Conservation (phyloP, 768 basidiomycete species). For the Phallus indusiatus region DNA sequence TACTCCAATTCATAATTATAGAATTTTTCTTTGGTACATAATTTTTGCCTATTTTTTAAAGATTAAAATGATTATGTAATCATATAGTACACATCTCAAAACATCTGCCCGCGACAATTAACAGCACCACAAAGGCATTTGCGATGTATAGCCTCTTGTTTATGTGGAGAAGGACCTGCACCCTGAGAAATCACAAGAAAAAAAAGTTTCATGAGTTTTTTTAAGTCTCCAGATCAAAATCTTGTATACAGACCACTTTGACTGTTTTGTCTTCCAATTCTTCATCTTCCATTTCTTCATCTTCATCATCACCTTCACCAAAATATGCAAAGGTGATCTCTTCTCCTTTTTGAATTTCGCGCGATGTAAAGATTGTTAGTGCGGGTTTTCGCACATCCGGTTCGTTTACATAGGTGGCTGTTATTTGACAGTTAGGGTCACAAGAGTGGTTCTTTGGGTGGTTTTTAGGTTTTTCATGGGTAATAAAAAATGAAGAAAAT, state of each 20-base stretch:
- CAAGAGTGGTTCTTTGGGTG: slow-evolving; percentile 76
- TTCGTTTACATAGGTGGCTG: slow-evolving; percentile 74
- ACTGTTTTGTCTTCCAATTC: slow-evolving; percentile 1
- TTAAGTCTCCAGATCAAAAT: background rate
- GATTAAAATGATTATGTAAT: too few species aligned
- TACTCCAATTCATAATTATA: too few species aligned
- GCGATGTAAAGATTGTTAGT: slow-evolving; percentile 53
- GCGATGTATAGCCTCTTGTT: slow-evolving; percentile 4
- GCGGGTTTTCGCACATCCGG: slow-evolving; percentile 60
- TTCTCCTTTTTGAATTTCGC: slow-evolving; percentile 54
- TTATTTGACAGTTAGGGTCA: slow-evolving; percentile 70
- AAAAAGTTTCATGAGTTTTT: background rate
- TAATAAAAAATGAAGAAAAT: slow-evolving; percentile 16
- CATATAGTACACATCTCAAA: background rate
- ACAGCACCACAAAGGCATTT: slow-evolving; percentile 10
- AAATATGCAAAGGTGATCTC: slow-evolving; percentile 74
- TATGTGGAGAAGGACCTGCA: background rate
- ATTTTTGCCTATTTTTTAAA: too few species aligned
- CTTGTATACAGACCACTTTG: slow-evolving; percentile 1
- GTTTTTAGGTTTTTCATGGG: background rate
- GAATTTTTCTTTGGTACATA: too few species aligned
- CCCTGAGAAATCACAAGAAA: background rate
- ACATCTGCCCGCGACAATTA: slow-evolving; percentile 12
- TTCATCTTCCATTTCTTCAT: slow-evolving; percentile 20
- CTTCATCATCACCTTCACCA: slow-evolving; percentile 39